A percentile compares a stretch with the other conserved stretches of the same genome.
Conservation (phyloP, 805 yeast species). For the Candida silvicultrix region DNA sequence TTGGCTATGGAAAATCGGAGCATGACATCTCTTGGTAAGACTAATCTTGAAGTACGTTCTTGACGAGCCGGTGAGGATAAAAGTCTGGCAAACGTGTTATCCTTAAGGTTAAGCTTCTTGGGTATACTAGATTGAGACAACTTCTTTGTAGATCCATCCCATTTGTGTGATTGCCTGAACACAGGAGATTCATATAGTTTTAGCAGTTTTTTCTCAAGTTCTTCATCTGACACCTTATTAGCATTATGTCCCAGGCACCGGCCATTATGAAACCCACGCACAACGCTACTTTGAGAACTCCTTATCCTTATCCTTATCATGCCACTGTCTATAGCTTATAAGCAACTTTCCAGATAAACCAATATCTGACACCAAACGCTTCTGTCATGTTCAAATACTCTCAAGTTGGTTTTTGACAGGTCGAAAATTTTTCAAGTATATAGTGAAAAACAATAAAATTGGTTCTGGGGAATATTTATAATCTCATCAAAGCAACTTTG, state of each 20-base stretch:
- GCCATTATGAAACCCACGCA: background rate
- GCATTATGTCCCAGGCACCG: background rate
- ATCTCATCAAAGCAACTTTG: background rate
- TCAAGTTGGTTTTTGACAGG: background rate
- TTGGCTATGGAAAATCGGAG: conserved; percentile 7
- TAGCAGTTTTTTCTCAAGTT: background rate
- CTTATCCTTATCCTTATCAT: background rate
- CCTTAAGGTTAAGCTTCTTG: conserved; percentile 10
- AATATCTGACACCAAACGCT: no score
- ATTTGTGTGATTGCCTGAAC: conserved; percentile 2
- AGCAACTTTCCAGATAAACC: no score
- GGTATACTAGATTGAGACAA: background rate
- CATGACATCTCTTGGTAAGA: conserved; percentile 8
- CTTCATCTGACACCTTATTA: background rate
- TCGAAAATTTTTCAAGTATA: background rate
- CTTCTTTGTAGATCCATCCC: conserved; percentile 4
- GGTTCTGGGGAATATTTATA: background rate
- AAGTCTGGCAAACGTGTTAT: conserved; percentile 32
- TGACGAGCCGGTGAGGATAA: conserved; percentile 38
- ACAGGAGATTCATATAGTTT: background rate
- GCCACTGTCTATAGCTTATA: background rate
- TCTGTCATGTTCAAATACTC: background rate
- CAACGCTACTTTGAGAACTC: background rate
- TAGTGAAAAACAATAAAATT: no score
- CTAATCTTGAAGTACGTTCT: conserved; percentile 29